Evolutionary conservation across 202 grass and related monocot species (phyloP), one percentile per base, ranked within the genome.

Genomic region (Panicum virgatum): DNA sequence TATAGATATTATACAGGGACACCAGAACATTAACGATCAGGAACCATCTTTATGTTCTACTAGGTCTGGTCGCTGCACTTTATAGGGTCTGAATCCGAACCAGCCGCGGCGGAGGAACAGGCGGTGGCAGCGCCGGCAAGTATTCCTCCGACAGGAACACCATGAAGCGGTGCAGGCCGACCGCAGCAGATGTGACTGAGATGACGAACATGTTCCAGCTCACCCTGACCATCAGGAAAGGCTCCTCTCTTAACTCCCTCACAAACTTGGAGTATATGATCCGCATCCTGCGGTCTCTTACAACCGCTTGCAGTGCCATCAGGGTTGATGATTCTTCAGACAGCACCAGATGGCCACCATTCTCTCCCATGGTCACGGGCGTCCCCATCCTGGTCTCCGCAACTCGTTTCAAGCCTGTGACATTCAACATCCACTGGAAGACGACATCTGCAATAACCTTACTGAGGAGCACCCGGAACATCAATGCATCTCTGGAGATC

Each of bases 211-310:
- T 50, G 32, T 36, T 89, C 86, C 82, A 93, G 73, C 87, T 72
- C 80, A 89, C 81, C 72, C 73, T 85, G 4, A 78, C 12, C 85
- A 83, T 78, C 81, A 95, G 78, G 18, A 90, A 9, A 3, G 90
- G 88, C 12, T 93, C 86, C 64, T 84, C 76, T 71, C 78, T 82
- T 46, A 85, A 18, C 23, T 95, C 89, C 34, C 84, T 93, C 56
- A 88, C 19, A 3, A 86, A 73, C 79, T 98, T 98, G 66, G 86
- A 81, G 60, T 88, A 82, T 88, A 98, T 88, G 16, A 98, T 46
- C 79, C 79, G 91, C 79, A 98, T 25, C 69, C 92, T 92, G 62
- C 86, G 86, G 80, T 98, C 96, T 75, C 30, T 75, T 12, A 85
- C 1, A 1, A 66, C 88, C 18, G 74, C 71, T 46, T 90, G 86